Evolutionary conservation across 768 basidiomycete genomes (phyloP).

Genomic region (Boletus barrowsii): DNA sequence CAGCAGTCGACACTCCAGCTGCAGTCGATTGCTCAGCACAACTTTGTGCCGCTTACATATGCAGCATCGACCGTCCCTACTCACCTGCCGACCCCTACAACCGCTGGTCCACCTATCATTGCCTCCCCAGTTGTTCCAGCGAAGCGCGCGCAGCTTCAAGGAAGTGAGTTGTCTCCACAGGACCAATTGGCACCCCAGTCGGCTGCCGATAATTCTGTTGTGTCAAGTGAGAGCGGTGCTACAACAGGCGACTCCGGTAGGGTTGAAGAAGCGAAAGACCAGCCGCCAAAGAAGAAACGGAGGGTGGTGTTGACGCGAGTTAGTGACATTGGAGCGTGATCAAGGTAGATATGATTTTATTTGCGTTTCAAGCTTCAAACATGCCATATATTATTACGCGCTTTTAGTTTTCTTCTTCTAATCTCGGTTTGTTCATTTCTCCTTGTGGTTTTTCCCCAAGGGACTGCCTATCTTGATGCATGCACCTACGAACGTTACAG

Average conservation of each 20-base stretch:
- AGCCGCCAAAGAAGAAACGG: constrained; percentile 84
- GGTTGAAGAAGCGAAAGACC: constrained; percentile 30
- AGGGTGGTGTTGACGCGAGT: constrained; percentile 73
- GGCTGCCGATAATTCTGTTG: constrained; percentile 23
- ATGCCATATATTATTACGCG: constrained; percentile 14
- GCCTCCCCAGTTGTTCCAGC: constrained; percentile 30
- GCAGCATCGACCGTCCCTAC: constrained; percentile 12
- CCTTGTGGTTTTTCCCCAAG: not conserved
- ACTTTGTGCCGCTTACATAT: constrained; percentile 61
- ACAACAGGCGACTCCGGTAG: constrained; percentile 1
- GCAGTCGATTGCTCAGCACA: constrained; percentile 85
- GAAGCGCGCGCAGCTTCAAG: constrained; percentile 38
- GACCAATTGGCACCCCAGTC: constrained; percentile 29
- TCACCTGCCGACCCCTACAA: constrained; percentile 33
- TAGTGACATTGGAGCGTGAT: constrained; percentile 46
- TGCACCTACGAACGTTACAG: not conserved
- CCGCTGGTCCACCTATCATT: constrained; percentile 33
- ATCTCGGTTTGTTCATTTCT: constrained; percentile 10
- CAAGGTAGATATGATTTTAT: not conserved
- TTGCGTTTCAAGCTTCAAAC: constrained; percentile 1
- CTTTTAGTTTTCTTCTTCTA: constrained; percentile 14
- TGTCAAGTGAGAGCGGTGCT: constrained; percentile 11
- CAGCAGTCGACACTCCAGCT: constrained; percentile 91
- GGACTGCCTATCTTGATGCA: constrained; percentile 7
- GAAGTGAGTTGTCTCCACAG: constrained; percentile 7